Base-by-base conservation (phyloP, 2,329 filamentous ascomycete genomes). In the Sclerotinia trifoliorum region DNA sequence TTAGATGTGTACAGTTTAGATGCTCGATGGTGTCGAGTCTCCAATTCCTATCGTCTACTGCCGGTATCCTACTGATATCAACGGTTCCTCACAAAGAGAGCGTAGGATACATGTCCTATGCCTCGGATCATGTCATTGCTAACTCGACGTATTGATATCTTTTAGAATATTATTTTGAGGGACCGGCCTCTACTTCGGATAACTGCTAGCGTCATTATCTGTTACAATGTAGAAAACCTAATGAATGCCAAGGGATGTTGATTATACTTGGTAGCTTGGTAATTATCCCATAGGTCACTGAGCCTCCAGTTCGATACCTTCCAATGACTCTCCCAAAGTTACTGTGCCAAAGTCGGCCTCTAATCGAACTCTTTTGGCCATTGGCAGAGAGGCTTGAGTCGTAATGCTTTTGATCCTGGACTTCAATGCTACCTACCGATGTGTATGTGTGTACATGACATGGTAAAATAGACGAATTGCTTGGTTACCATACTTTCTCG, bases 381-480 rank as follows among this genome's bases (percentile, higher is more conserved):
- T 32, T n/a, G 29, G 29, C 19, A 61, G 57, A 48, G 35, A 48
- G 15, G 17, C 39, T 29, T 58, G 57, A 60, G 24, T 46, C 57
- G 56, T 42, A 24, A 29, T 44, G 39, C 42, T 42, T 46, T 44
- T 17, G 10, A 24, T n/a, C 57, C 42, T 24, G 26, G 26, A n/a
- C 39, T 42, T 17, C 26, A 55, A 55, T 42, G n/a, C 35, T 26
- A 21, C 24, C 24, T 21, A 15, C 13, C 56, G 3, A 21, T 44
- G n/a, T 58, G 26, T n/a, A 24, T 26, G 35, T 39, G 35, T 26
- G 55, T 58, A 42, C 19, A 61, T 61, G 57, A 61, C 42, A 48
- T 62, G 21, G 19, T 61, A 21, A 48, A 54, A 52, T 42, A 42
- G 19, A 39, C 39, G 29, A 54, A 24, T 11, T 11, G 32, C 7